phyloP scores from a whole-genome alignment of 176 grass and related monocot species.

The Triticum timopheevii region DNA sequence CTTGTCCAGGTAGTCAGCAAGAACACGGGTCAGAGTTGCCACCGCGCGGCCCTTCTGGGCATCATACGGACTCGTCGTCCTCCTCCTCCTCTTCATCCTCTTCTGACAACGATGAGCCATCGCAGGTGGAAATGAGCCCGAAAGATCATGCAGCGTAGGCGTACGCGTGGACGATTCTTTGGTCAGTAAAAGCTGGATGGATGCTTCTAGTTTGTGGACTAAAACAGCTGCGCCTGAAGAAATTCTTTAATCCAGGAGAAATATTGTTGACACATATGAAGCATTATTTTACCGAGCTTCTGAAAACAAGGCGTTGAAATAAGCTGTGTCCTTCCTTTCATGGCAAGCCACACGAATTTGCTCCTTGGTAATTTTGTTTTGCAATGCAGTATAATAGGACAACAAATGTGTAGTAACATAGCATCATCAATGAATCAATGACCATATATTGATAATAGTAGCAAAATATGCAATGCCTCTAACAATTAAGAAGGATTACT shows the following conservation, averaged over 20 bases:
- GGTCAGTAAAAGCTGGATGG: conserved; percentile 15
- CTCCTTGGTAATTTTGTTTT: no score
- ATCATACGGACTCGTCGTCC: conserved; percentile 21
- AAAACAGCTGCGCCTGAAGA: background rate
- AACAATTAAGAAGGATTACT: no score
- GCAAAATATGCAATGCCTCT: no score
- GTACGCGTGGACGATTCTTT: background rate
- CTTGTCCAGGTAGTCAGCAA: conserved; percentile 36
- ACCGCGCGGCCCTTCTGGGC: conserved; percentile 41
- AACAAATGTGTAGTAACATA: no score
- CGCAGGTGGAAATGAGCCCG: conserved; percentile 22
- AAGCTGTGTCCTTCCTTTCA: no score
- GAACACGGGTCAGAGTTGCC: conserved; percentile 40
- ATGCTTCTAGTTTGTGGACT: background rate
- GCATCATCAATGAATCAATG: no score
- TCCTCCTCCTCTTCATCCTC: conserved; percentile 9
- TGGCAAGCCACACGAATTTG: no score
- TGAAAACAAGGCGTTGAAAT: background rate
- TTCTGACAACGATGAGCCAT: conserved; percentile 13
- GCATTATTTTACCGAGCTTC: background rate
- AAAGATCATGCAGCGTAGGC: conserved; percentile 9
- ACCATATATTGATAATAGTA: no score
- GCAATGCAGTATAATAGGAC: no score
- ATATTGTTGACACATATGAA: background rate
- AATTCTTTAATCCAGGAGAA: background rate